Evolutionary conservation across 108 stramenopile species (phyloP).

Genomic region (Fragilariopsis cylindrus): DNA sequence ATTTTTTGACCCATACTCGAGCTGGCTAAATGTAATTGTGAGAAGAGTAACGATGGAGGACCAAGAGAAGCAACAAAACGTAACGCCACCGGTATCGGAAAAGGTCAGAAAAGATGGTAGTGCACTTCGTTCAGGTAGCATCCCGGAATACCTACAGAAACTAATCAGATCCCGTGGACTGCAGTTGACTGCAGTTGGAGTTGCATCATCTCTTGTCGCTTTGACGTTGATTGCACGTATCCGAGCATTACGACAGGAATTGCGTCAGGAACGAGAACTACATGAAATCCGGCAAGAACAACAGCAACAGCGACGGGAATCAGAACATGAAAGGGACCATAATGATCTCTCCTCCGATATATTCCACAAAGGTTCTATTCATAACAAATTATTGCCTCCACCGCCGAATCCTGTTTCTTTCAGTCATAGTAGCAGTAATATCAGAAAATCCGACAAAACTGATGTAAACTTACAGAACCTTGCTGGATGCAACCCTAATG

Average conservation of each 20-base stretch:
- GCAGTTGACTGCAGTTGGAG: neutral
- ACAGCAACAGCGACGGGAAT: constrained; percentile 12
- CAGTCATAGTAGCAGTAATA: neutral
- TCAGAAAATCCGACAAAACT: neutral
- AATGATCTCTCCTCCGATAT: too few species aligned
- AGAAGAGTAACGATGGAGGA: constrained; percentile 70
- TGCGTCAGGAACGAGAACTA: constrained; percentile 1
- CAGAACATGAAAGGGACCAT: neutral
- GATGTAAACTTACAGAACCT: neutral
- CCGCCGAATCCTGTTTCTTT: constrained; percentile 21
- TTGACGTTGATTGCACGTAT: constrained; percentile 6
- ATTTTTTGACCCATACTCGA: constrained; percentile 65
- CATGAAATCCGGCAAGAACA: constrained; percentile 36
- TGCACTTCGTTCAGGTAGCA: neutral
- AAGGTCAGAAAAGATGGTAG: neutral
- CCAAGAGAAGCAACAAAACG: constrained; percentile 28
- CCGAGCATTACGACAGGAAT: neutral
- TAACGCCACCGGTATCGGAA: neutral
- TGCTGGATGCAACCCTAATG: neutral
- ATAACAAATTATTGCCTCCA: constrained; percentile 8
- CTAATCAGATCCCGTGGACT: neutral
- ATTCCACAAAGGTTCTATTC: neutral
- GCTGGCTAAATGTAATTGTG: constrained; percentile 55
- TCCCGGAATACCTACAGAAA: neutral
- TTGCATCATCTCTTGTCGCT: neutral